Base-by-base conservation (phyloP, 176 grass and related monocot species). In the Aegilops sharonensis region DNA sequence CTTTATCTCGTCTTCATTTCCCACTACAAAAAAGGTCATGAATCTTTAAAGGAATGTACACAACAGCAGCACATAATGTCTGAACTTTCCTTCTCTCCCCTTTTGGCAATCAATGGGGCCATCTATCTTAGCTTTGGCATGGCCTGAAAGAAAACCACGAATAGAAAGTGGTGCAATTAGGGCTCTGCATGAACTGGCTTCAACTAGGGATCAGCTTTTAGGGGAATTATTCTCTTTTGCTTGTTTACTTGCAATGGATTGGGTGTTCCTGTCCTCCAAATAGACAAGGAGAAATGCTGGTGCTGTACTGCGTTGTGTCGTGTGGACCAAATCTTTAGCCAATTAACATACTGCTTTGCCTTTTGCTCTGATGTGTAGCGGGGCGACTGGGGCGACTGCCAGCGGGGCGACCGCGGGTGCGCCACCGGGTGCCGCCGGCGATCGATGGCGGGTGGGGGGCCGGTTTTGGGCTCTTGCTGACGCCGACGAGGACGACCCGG, bases 161-260 rank as follows among this genome's bases (percentile, higher is more conserved):
- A 80, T 62, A n/a, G 62, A 83, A 84, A 68, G 75, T 24, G 30
- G 36, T 23, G 59, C 63, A 87, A 74, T 37, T 78, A 78, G 76
- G 30, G 57, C 72, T 52, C 66, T 86, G 29, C 70, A 24, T 76
- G 88, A 70, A 81, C 85, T 91, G 89, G 85, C 89, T 79, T 87
- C 85, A 87, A 84, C 85, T 84, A 76, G 78, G 59, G 48, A 82
- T 64, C 61, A 10, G 32, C 40, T 40, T 66, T 66, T 39, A 11
- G 45, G 45, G 9, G 64, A 64, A 84, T 75, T 64, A 81, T 81
- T 78, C 85, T 37, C 21, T 88, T 7, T 18, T 69, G 62, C 27
- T 81, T 70, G 48, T 88, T 91, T 81, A 81, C 15, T 68, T 43
- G 70, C 5, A 2, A 43, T 73, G n/a, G 76, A 77, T 91, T 80